Base-by-base conservation (phyloP, 352 stramenopile genomes). In the Phytophthora pseudosyringae region DNA sequence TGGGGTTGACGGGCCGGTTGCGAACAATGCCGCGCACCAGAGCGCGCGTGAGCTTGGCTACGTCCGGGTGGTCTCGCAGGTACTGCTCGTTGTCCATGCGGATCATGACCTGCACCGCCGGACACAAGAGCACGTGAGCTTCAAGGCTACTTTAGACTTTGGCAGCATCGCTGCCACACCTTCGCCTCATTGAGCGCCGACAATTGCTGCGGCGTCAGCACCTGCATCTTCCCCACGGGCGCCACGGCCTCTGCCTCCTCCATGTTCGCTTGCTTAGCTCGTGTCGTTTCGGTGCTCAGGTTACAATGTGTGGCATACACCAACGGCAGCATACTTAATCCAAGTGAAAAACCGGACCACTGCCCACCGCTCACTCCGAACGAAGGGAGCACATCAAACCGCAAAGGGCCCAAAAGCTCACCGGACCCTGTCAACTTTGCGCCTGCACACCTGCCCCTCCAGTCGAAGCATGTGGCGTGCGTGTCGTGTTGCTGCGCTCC, bases 1-100 rank as follows among this genome's bases (percentile, higher is more conserved):
- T 85, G 3, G 73, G 52, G 36, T 93, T 80, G 16, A 39, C 55
- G 2, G 81, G 81, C 15, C 78, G 74, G 57, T 86, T 82, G 3
- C 75, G 73, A 13, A 90, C 69, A 51, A 93, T 83, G 7, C 71
- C 78, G 12, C 73, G 76, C 69, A 89, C 67, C 32, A 90, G 62
- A 21, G 81, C 76, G 5, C 80, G 80, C 67, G 83, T 88, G 56
- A 86, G 64, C 45, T 83, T 86, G 55, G 67, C 67, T 28, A 83
- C 76, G 49, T 89, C 81, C 11, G 76, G 77, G 32, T 90, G 81
- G 44, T 89, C 79, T 40, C 83, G 71, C 66, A 90, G 62, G 54
- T 90, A 90, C 51, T 89, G 80, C 64, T 92, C 81, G 47, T 89
- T 93, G 63, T 92, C 79, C 72, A 93, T 86, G 48, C 83, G 78